Evolutionary conservation across 805 yeast species (phyloP), one percentile per base, ranked within the genome.

Genomic region (Candida rishiriensis): DNA sequence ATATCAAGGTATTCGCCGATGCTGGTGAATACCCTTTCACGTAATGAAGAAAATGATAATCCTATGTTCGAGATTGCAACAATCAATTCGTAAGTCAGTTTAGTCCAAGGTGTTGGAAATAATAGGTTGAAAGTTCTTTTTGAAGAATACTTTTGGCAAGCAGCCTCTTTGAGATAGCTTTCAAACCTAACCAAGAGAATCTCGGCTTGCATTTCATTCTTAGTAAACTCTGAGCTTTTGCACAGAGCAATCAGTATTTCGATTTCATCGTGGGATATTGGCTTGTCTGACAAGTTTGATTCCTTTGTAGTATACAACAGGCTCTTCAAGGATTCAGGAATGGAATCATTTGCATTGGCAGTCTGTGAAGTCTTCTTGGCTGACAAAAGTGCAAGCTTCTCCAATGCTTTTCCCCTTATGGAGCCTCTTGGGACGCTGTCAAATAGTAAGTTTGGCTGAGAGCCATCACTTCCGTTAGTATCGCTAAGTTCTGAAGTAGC

Each of bases 221-320:
- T 57, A 43, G 72, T 53, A 30, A 51, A 50, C 3, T 56, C 49
- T 7, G 78, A 68, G 12, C 78, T 64, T 26, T 67, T 66, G 47
- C 83, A 77, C 26, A 84, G 61, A 0, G 88, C 85, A 37, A 75
- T 51, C 46, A 83, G 64, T 5, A 75, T 72, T 49, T 83, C 85
- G 45, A 70, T 69, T 56, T 75, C 77, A 9, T 54, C 54, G 13
- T 41, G 53, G n/a, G 34, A 43, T 12, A 54, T 45, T 13, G 59
- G 58, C 3, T 47, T 49, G 11, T 38, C 41, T 4, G 53, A 44
- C 13, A 48, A 36, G 17, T 39, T 42, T 14, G 47, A 48, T 17
- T 43, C 46, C 8, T 45, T 44, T 1, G 58, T 57, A 11, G 49
- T 47, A 42, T 50, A 40, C 17, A 60, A 43, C 13, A 54, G 39